Percentiles rank a stretch among this genome's conserved stretches.
Evolutionary conservation across 805 yeast species (phyloP).

Genomic region (Teunomyces pallodes): DNA sequence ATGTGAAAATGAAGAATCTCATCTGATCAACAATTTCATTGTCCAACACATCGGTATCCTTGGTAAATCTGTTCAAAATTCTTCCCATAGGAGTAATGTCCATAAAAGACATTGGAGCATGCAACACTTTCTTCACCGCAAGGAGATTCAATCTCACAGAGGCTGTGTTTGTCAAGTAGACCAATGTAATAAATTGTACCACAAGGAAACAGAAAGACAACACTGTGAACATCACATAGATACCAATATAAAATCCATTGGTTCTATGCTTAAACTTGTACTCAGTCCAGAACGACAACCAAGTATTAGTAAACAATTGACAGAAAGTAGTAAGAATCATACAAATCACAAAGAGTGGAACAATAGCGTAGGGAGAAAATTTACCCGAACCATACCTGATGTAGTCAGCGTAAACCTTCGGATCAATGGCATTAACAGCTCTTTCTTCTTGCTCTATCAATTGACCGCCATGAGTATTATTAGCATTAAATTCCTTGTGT

Average conservation of each 20-base stretch:
- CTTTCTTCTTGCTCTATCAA: conserved; percentile 16
- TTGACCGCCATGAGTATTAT: conserved; percentile 13
- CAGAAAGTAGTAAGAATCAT: conserved; percentile 46
- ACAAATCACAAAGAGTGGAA: conserved; percentile 18
- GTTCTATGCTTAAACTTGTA: conserved; percentile 46
- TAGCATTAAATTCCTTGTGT: conserved; percentile 28
- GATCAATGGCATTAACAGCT: conserved; percentile 26
- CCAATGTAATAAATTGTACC: conserved; percentile 45
- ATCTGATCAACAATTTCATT: conserved; percentile 73
- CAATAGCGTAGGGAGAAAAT: conserved; percentile 17
- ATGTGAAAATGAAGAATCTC: conserved; percentile 55
- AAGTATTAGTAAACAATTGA: conserved; percentile 61
- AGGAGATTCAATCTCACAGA: conserved; percentile 56
- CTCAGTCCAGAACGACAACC: conserved; percentile 83
- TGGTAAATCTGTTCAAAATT: conserved; percentile 79
- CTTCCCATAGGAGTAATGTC: conserved; percentile 90
- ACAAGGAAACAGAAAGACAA: conserved; percentile 45
- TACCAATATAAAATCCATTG: conserved; percentile 66
- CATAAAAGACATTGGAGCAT: conserved; percentile 79
- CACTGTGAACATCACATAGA: conserved; percentile 62
- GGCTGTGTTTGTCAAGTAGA: conserved; percentile 51
- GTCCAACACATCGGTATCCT: conserved; percentile 82
- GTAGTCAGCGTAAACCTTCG: conserved; percentile 32
- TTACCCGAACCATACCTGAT: conserved; percentile 28
- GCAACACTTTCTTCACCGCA: conserved; percentile 60